A percentile compares a stretch with the other conserved stretches of the same genome.
These are phyloP conservation scores for Taxillus chinensis DNA, from an alignment of 164 flowering plant genomes.

Conservation along the genomic window DNA sequence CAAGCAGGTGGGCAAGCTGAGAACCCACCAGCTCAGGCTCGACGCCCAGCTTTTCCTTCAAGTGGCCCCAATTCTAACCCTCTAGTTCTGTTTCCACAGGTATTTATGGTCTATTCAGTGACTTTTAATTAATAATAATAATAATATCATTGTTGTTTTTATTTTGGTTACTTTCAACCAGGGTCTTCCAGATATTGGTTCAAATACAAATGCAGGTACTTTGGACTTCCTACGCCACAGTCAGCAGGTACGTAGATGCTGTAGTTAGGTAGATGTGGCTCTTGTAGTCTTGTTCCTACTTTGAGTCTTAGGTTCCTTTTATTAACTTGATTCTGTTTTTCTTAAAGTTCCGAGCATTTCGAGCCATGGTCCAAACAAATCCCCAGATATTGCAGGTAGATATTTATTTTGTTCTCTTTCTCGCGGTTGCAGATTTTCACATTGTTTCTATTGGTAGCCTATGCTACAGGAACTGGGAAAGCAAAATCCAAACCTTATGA, in stretches of 20 bases:
- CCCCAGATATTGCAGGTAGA: slow-evolving; percentile 63
- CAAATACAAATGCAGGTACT: not conserved
- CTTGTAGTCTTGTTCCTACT: not conserved
- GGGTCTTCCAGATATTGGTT: not conserved
- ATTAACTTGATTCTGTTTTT: not conserved
- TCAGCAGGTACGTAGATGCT: not conserved
- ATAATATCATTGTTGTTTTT: too few relatives aligned
- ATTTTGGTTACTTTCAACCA: not conserved
- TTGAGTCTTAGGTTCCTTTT: not conserved
- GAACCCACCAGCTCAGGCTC: not conserved
- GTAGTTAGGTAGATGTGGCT: not conserved
- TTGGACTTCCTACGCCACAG: not conserved
- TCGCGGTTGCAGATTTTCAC: not conserved
- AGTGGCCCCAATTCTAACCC: not conserved
- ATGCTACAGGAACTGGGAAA: slow-evolving; percentile 82
- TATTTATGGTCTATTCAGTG: not conserved
- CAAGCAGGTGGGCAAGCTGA: not conserved
- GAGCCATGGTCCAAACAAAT: slow-evolving; percentile 66
- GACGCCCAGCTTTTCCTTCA: not conserved
- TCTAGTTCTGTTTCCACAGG: not conserved
- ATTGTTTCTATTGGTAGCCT: slow-evolving; percentile 29
- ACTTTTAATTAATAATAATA: too few relatives aligned
- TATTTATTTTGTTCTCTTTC: not conserved
- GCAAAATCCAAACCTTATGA: slow-evolving; percentile 70
- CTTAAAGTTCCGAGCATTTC: slow-evolving; percentile 57